phyloP scores from a whole-genome alignment of 768 basidiomycete genomes.

The Leccinum barrowsii region DNA sequence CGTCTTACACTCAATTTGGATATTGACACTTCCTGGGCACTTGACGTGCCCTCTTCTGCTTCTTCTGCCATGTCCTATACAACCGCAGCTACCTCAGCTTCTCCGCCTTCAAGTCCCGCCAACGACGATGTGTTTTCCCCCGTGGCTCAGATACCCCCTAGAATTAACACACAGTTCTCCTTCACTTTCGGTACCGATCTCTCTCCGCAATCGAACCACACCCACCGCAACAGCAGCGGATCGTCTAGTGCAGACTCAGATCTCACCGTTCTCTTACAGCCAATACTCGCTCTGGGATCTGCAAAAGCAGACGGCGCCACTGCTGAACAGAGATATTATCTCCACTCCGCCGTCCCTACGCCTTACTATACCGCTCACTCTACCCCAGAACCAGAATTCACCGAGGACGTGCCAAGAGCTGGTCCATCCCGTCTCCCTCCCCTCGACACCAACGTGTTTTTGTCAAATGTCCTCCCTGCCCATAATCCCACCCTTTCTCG shows the following conservation, averaged over 20 bases:
- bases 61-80: constrained; percentile 24
- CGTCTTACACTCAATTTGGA: constrained; percentile 24
- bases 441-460: constrained; percentile 18
- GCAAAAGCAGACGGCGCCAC: constrained; percentile 6
- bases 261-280: constrained; percentile 15
- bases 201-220: constrained; percentile 1
- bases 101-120: constrained; percentile 5
- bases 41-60: constrained; percentile 16
- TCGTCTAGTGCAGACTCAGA: constrained; percentile 22
- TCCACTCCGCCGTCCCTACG: constrained; percentile 22
- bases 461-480: background rate
- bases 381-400: constrained; percentile 26
- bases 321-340: constrained; percentile 16
- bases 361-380: constrained; percentile 34
- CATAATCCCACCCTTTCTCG: constrained; percentile 23
- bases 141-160: constrained; percentile 3
- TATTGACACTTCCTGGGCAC: constrained; percentile 13
- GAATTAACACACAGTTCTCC: constrained; percentile 1
- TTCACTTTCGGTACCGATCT: constrained; percentile 14
- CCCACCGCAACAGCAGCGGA: constrained; percentile 5
- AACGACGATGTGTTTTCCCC: constrained; percentile 13
- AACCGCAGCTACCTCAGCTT: constrained; percentile 15
- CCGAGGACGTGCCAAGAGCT: constrained; percentile 17
- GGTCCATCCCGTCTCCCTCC: constrained; percentile 28
- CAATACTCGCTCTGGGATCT: constrained; percentile 11